Percentiles rank a stretch among this genome's conserved stretches.
Evolutionary conservation across 495 filamentous ascomycete genomes (phyloP).

Genomic region (Terfezia boudieri): DNA sequence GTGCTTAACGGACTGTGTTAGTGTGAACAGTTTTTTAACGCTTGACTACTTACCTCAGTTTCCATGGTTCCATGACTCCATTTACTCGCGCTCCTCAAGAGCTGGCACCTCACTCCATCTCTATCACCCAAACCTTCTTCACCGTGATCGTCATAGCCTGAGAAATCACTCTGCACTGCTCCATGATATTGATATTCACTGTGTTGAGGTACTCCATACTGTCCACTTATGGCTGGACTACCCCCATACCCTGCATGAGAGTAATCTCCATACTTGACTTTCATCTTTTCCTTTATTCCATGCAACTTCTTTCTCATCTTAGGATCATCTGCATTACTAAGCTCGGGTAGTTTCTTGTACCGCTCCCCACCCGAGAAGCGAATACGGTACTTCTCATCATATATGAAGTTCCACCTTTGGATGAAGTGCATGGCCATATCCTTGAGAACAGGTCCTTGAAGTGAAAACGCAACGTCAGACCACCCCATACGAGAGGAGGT

Average conservation of each 20-base stretch:
- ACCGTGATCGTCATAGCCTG: background rate
- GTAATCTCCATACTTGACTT: constrained; percentile 6
- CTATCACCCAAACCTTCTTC: constrained; percentile 5
- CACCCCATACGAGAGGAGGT: constrained; percentile 77
- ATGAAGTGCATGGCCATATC: constrained; percentile 62
- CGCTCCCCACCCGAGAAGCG: constrained; percentile 31
- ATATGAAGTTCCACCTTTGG: constrained; percentile 89
- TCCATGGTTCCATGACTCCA: constrained; percentile 21
- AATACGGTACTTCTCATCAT: constrained; percentile 52
- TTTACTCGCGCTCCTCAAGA: constrained; percentile 31
- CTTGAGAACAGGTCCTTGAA: constrained; percentile 57
- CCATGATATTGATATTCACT: constrained; percentile 5
- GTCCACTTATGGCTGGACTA: background rate
- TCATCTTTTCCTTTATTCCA: constrained; percentile 10
- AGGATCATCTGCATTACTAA: constrained; percentile 6
- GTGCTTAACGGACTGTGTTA: constrained; percentile 23
- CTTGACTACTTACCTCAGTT: constrained; percentile 4
- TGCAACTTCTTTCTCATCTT: constrained; percentile 9
- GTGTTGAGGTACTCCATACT: background rate
- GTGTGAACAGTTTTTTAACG: background rate
- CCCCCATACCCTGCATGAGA: background rate
- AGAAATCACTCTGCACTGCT: constrained; percentile 4
- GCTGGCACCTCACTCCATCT: constrained; percentile 39
- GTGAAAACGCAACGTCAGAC: constrained; percentile 67
- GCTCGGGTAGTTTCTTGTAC: constrained; percentile 32